Percentiles rank a stretch among this genome's conserved stretches.
These are phyloP conservation scores for Loxodes magnus DNA, from an alignment of 73 alveolate species.

Conservation along the genomic window DNA sequence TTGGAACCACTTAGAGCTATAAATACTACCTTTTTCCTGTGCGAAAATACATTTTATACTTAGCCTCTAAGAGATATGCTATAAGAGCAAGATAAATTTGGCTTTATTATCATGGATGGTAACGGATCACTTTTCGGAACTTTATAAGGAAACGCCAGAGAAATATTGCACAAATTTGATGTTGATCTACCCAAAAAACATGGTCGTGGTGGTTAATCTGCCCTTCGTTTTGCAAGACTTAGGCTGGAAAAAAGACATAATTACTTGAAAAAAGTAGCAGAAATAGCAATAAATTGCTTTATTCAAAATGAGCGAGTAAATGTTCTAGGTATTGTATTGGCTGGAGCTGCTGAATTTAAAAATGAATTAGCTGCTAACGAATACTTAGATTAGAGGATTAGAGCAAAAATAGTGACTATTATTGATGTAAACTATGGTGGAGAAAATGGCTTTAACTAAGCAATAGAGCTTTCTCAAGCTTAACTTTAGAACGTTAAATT, in stretches of 20 bases:
- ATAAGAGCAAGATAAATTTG: conserved; percentile 75
- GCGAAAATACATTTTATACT: conserved; percentile 89
- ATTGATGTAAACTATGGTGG: conserved; percentile 99
- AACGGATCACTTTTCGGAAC: conserved; percentile 94
- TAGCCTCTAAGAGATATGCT: conserved; percentile 50
- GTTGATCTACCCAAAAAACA: conserved; percentile 95
- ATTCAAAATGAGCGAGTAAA: conserved; percentile 88
- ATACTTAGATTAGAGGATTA: conserved; percentile 26
- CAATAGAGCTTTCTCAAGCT: conserved; percentile 60
- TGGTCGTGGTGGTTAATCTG: conserved; percentile 96
- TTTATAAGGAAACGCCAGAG: conserved; percentile 93
- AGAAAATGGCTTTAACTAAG: conserved; percentile 94
- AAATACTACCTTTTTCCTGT: conserved; percentile 83
- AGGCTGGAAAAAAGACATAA: conserved; percentile 93
- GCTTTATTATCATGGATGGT: conserved; percentile 97
- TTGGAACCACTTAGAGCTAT: conserved; percentile 97
- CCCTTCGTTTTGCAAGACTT: conserved; percentile 88
- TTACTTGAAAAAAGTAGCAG: conserved; percentile 96
- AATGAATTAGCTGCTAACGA: conserved; percentile 44
- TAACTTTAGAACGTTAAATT: conserved; percentile 91
- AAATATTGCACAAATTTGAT: conserved; percentile 49
- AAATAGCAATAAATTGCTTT: conserved; percentile 86
- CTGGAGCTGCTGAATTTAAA: conserved; percentile 99
- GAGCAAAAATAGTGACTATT: conserved; percentile 31
- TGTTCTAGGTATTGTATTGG: conserved; percentile 92